Evolutionary conservation across 768 basidiomycete species (phyloP).

Genomic region (Mycena latifolia): DNA sequence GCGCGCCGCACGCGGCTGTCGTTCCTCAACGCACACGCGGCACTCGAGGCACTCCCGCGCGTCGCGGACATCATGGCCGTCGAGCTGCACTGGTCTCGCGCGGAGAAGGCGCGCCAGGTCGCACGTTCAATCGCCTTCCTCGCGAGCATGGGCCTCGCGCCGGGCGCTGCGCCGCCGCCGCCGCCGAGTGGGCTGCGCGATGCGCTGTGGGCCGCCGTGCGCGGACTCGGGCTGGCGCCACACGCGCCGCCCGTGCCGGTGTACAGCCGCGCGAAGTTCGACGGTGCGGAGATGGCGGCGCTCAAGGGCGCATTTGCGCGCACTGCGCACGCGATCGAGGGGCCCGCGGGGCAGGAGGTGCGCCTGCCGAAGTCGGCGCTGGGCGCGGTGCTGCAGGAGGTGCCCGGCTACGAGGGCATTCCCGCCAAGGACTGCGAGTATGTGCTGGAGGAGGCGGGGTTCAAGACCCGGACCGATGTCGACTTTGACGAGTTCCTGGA

Average conservation of each 20-base stretch:
- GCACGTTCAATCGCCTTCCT: constrained; percentile 74
- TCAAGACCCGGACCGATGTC: constrained; percentile 65
- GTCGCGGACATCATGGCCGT: constrained; percentile 93
- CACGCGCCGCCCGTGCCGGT: constrained; percentile 11
- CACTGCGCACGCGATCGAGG: constrained; percentile 40
- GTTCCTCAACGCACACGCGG: constrained; percentile 92
- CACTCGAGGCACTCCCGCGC: constrained; percentile 85
- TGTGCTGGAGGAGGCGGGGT: constrained; percentile 83
- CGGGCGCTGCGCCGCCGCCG: constrained; percentile 54
- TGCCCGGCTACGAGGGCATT: constrained; percentile 71
- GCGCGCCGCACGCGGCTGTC: constrained; percentile 91
- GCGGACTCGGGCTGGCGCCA: constrained; percentile 58
- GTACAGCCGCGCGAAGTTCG: constrained; percentile 59
- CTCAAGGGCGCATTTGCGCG: constrained; percentile 54
- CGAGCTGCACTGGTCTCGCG: constrained; percentile 82
- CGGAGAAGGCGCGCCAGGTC: constrained; percentile 71
- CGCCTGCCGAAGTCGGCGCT: constrained; percentile 56
- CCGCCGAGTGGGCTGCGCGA: constrained; percentile 40
- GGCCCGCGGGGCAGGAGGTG: constrained; percentile 46
- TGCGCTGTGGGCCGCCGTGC: constrained; percentile 46
- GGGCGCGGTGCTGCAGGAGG: constrained; percentile 56
- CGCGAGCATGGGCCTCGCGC: constrained; percentile 85
- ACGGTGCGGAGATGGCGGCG: constrained; percentile 56
- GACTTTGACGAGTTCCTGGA: constrained; percentile 92
- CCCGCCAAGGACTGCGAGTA: constrained; percentile 76